A percentile compares a stretch with the other conserved stretches of the same genome.
These are phyloP conservation scores for Prunus davidiana DNA, from an alignment of 306 rosid species.

Conservation along the genomic window DNA sequence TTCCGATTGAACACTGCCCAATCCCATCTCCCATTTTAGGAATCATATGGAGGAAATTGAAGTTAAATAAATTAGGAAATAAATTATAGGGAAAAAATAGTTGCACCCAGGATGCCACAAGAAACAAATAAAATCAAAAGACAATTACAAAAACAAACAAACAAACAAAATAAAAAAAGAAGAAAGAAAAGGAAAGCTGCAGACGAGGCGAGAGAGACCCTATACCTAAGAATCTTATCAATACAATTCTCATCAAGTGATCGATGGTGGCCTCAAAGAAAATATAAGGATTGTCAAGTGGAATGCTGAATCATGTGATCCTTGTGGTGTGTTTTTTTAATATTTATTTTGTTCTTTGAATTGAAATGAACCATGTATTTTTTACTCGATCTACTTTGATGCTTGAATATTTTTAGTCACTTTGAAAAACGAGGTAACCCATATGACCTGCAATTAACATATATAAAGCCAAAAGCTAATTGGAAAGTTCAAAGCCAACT, in stretches of 20 bases:
- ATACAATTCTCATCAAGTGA: background rate
- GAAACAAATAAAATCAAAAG: too few species aligned
- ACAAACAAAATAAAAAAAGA: background rate
- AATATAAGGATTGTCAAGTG: background rate
- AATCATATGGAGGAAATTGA: too few species aligned
- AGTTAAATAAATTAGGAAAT: too few species aligned
- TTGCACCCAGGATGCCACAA: too few species aligned
- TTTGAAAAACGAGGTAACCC: background rate
- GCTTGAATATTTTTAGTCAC: background rate
- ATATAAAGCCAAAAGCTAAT: too few species aligned
- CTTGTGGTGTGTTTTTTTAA: background rate
- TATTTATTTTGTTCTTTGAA: background rate
- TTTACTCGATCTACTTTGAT: background rate
- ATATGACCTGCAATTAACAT: background rate
- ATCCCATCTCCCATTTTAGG: too few species aligned
- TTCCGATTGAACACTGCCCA: too few species aligned
- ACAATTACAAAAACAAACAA: background rate
- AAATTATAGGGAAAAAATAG: too few species aligned
- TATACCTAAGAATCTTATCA: conserved; percentile 2
- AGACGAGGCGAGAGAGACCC: conserved; percentile 11
- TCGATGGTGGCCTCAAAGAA: background rate
- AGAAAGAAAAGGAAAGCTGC: background rate
- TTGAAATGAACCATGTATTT: background rate
- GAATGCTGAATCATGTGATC: background rate
- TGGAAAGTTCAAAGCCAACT: too few species aligned